These are phyloP conservation scores for Fusarium torulosum DNA, from an alignment of 2,329 filamentous ascomycete species.

Conservation along the genomic window DNA sequence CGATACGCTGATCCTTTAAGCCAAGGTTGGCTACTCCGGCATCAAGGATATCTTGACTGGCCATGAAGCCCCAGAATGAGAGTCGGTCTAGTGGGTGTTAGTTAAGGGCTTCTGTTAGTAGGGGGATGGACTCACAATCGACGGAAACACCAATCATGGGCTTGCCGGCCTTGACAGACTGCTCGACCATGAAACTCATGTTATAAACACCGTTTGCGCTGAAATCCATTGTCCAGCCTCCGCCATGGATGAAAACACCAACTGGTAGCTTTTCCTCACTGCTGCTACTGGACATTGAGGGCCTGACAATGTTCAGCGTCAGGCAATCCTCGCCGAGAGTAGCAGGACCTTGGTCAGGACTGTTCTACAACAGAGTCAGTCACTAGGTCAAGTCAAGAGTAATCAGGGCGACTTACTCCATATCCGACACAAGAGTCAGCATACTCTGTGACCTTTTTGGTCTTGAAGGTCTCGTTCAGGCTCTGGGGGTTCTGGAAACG, in stretches of 20 bases:
- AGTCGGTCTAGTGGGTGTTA: slow-evolving; percentile 32
- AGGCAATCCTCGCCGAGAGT: slow-evolving; percentile 42
- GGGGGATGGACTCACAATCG: slow-evolving; percentile 11
- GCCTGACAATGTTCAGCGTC: slow-evolving; percentile 41
- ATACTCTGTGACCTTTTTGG: slow-evolving; percentile 39
- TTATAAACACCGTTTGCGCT: slow-evolving; percentile 67
- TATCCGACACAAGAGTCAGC: slow-evolving; percentile 46
- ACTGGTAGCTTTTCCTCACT: slow-evolving; percentile 42
- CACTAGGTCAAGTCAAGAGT: rapidly evolving
- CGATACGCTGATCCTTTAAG: slow-evolving; percentile 63
- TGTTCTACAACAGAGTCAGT: slow-evolving; percentile 25
- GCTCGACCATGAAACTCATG: slow-evolving; percentile 68
- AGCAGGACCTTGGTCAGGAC: slow-evolving; percentile 25
- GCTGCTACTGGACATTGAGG: slow-evolving; percentile 3
- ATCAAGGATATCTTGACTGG: slow-evolving; percentile 56
- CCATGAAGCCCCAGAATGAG: slow-evolving; percentile 61
- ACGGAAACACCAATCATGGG: slow-evolving; percentile 41
- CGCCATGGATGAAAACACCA: slow-evolving; percentile 51
- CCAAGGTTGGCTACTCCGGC: slow-evolving; percentile 59
- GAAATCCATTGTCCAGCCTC: slow-evolving; percentile 58
- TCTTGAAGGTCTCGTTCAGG: slow-evolving; percentile 31
- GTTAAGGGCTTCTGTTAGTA: rapidly evolving
- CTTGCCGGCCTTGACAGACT: slow-evolving; percentile 46
- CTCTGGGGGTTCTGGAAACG: slow-evolving; percentile 36
- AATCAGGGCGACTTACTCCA: slow-evolving; percentile 13